These are phyloP conservation scores for Ogataea philodendri DNA, from an alignment of 805 yeast genomes.

Conservation along the genomic window DNA sequence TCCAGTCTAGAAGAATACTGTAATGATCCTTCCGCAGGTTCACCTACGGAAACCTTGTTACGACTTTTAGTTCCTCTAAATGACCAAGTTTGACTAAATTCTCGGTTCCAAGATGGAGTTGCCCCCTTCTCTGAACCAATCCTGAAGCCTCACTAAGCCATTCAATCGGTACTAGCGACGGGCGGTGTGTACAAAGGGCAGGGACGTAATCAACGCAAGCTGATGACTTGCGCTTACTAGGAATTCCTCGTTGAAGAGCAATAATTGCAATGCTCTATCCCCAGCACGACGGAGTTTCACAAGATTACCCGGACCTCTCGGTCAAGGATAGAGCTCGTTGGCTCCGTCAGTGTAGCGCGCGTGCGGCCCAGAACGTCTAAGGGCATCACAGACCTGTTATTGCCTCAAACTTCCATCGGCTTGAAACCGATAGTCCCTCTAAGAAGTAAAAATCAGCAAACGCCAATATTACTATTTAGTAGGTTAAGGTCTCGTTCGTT, in stretches of 20 bases:
- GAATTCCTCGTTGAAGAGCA: slow-evolving; percentile 11
- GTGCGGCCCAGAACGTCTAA: slow-evolving; percentile 14
- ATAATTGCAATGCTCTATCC: slow-evolving; percentile 13
- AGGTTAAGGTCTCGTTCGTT: slow-evolving; percentile 15
- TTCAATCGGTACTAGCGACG: slow-evolving; percentile 13
- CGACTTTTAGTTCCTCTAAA: slow-evolving; percentile 13
- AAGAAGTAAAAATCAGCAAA: slow-evolving; percentile 12
- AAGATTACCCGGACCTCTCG: slow-evolving; percentile 10
- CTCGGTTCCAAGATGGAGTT: slow-evolving; percentile 11
- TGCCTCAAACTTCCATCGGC: slow-evolving; percentile 16
- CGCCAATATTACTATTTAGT: slow-evolving; percentile 13
- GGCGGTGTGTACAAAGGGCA: slow-evolving; percentile 9
- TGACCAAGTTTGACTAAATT: slow-evolving; percentile 13
- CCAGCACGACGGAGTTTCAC: slow-evolving; percentile 13
- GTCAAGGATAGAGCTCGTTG: slow-evolving; percentile 13
- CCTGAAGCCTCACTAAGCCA: slow-evolving; percentile 14
- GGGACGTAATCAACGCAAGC: slow-evolving; percentile 10
- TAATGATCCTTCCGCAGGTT: slow-evolving; percentile 13
- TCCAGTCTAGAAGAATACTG: slow-evolving; percentile 12
- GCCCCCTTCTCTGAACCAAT: slow-evolving; percentile 14
- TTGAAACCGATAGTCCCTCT: slow-evolving; percentile 14
- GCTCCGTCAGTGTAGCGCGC: slow-evolving; percentile 14
- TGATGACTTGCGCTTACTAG: slow-evolving; percentile 10
- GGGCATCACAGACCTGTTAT: slow-evolving; percentile 15
- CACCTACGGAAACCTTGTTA: slow-evolving; percentile 14